Base-by-base conservation (phyloP, 371 early-diverging fungal genomes). In the Apophysomyces variabilis region DNA sequence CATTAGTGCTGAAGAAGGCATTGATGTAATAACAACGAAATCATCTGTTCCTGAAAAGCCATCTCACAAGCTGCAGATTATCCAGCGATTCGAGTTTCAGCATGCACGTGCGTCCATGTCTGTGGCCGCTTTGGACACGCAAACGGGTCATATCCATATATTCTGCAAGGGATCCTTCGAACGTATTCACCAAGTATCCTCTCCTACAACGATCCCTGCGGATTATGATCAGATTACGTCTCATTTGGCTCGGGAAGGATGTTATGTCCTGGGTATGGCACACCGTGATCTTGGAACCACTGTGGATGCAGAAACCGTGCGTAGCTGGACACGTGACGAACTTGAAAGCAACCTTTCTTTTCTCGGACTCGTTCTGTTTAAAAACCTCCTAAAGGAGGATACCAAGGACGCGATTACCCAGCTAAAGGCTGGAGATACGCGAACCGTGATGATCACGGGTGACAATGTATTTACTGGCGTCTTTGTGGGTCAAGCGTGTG, bases 371-470 rank as follows among this genome's bases (percentile, higher is more conserved):
- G 69, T 95, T 3, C 78, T 96, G 47, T 95, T 97, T 76, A 85
- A 89, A 57, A 96, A 96, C 75, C 74, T 87, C 67, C 77, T 95
- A 16, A 96, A 95, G 71, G 73, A 71, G 11, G 93, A 92, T 64
- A 90, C 95, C 0, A 67, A 70, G 1, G 73, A 71, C 5, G 92
- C 92, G 1, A 86, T 97, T 38, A 65, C 72, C 5, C 85, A 87
- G 62, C 87, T 97, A 39, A 87, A 88, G 54, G 73, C 75, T 4
- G 95, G 94, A 1, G 92, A 92, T 41, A 85, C 96, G 16, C 79
- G 87, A 5, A 84, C 86, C 8, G 85, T 89, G 16, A 97, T 99
- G 95, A 90, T 95, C 36, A 97, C 99, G 0, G 99, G 99, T 4
- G 99, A 99, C 69, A 91, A 93, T 58, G 84, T 85, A 45, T 61